These are phyloP conservation scores for Cutaneotrichosporon cyanovorans DNA, from an alignment of 1,284 basidiomycete genomes.

Conservation along the genomic window DNA sequence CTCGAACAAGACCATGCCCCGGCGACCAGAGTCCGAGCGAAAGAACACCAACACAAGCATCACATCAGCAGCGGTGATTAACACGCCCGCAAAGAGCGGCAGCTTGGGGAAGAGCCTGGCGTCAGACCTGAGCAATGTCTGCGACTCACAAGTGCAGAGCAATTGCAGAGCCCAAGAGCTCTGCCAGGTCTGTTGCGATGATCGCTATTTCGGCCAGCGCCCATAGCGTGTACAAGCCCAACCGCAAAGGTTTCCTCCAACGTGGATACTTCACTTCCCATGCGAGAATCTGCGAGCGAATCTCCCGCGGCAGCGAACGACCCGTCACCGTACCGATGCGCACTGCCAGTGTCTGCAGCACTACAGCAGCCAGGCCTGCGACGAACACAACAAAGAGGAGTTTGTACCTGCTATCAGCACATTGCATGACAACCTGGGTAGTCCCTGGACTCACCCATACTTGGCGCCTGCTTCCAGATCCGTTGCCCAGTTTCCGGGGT, in stretches of 20 bases:
- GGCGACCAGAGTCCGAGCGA: conserved; percentile 33
- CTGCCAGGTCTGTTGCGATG: conserved; percentile 56
- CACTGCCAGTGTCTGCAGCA: conserved; percentile 42
- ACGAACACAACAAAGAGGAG: conserved; percentile 79
- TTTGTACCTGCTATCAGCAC: conserved; percentile 52
- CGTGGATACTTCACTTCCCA: conserved; percentile 64
- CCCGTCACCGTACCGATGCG: conserved; percentile 51
- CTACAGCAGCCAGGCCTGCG: conserved; percentile 66
- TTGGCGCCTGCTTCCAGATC: conserved; percentile 34
- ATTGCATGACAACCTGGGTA: too few relatives aligned
- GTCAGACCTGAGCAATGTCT: neutral
- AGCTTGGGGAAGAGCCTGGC: conserved; percentile 63
- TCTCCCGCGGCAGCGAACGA: conserved; percentile 47
- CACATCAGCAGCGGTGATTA: conserved; percentile 78
- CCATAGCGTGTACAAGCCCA: conserved; percentile 47
- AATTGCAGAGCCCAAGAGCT: conserved; percentile 70
- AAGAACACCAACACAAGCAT: conserved; percentile 52
- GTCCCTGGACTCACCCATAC: conserved; percentile 56
- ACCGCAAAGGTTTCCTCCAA: conserved; percentile 46
- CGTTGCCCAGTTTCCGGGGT: conserved; percentile 42
- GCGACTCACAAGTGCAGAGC: conserved; percentile 57
- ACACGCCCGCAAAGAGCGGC: conserved; percentile 70
- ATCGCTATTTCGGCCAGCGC: conserved; percentile 71
- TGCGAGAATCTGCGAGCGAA: conserved; percentile 59
- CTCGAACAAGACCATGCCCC: conserved; percentile 60